Conservation (phyloP, 768 basidiomycete genomes). For the Termitomyces sp. region DNA sequence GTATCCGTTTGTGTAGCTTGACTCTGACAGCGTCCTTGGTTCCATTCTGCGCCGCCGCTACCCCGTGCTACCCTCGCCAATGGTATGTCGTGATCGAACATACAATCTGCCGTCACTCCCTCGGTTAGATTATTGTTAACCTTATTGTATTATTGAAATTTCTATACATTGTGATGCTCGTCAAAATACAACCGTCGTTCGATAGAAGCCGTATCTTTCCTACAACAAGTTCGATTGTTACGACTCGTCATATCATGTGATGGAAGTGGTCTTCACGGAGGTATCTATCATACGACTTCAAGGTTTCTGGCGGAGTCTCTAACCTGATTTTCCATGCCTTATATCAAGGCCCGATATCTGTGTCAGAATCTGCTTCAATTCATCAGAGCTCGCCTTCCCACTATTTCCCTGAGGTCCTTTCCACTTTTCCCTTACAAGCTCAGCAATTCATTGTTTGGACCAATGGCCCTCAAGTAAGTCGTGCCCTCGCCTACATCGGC, state of each 20-base stretch:
- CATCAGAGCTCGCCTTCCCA: conserved; percentile 2
- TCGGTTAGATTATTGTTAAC: conserved; percentile 4
- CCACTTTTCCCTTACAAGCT: conserved; percentile 5
- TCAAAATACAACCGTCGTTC: neutral
- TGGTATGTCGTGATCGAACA: conserved; percentile 3
- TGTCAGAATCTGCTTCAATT: conserved; percentile 1
- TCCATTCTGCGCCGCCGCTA: neutral
- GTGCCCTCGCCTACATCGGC: neutral
- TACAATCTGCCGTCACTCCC: neutral
- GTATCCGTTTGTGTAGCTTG: neutral
- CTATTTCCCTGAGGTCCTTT: conserved; percentile 13
- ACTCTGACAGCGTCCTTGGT: neutral
- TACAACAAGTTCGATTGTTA: too few species aligned
- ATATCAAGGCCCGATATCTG: conserved; percentile 13
- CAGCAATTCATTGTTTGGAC: neutral
- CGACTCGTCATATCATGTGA: conserved; percentile 13
- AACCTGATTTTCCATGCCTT: conserved; percentile 8
- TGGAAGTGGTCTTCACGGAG: conserved; percentile 1
- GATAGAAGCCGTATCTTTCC: too few species aligned
- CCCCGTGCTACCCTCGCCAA: neutral
- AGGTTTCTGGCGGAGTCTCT: conserved; percentile 14
- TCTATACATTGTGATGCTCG: conserved; percentile 3
- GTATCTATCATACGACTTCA: neutral
- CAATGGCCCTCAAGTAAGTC: conserved; percentile 15
- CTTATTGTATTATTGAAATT: conserved; percentile 6